Base-by-base conservation (phyloP, 129 eudicot species). In the Flaveria trinervia region DNA sequence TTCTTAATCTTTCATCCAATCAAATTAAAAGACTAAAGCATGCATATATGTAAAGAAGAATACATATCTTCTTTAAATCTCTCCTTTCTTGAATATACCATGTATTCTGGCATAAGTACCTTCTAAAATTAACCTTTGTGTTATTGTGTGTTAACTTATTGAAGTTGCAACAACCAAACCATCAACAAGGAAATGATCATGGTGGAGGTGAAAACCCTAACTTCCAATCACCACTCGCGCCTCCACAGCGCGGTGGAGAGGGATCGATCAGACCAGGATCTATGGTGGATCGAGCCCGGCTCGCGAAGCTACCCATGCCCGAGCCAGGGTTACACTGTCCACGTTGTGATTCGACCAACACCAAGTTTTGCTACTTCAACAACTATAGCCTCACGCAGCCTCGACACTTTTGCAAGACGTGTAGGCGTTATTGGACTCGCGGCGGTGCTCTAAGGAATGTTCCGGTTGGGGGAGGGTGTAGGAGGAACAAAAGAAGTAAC, bases 391-490 rank as follows among this genome's bases (percentile, higher is more conserved):
- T 86, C 74, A 15, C 94, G 0, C 97, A 88, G 86, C 94, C 97
- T n/a, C 86, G 97, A 7, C 97, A 91, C 87, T 91, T 91, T 60
- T 91, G 97, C 94, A 91, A 91, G 88, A 82, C 85, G 13, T 91
- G 97, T 65, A 73, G 92, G 71, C 86, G 88, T 73, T 87, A 91
- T 54, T 91, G 96, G 96, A 90, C 97, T 10, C 66, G 92, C 20
- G 97, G 97, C 9, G 97, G 97, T 7, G 94, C 94, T 26, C 76
- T 91, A 54, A 86, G 97, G 51, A 91, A 56, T 77, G 97, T 91
- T 46, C 97, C 97, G 0, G 97, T 91, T n/a, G 97, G 97, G 18
- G 97, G 97, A 2, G 97, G 97, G 48, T 91, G 97, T 74, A 65
- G 97, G 82, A 86, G 97, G 77, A 91, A 91, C 88, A 91, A 88